Evolutionary conservation across 805 yeast genomes (phyloP).

Genomic region (Jamesozyma spencerorum): DNA sequence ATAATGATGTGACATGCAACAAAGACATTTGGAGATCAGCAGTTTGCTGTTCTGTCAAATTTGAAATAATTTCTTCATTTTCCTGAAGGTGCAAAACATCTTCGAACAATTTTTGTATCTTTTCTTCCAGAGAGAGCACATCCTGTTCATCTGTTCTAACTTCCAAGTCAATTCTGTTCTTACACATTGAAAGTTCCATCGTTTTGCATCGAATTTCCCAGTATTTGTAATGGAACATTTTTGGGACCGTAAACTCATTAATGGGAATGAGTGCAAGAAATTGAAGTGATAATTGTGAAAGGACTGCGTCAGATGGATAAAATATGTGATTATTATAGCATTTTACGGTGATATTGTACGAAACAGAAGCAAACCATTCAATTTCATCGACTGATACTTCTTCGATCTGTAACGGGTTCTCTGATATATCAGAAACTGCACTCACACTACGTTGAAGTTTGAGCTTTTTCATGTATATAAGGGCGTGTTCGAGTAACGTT

Average conservation of each 20-base stretch:
- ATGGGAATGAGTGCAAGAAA: slow-evolving; percentile 15
- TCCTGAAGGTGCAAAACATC: neutral
- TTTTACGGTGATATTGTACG: slow-evolving; percentile 28
- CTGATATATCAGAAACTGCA: neutral
- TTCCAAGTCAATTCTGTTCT: neutral
- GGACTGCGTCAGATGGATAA: slow-evolving; percentile 8
- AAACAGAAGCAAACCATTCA: slow-evolving; percentile 34
- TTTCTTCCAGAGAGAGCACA: neutral
- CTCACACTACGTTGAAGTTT: slow-evolving; percentile 5
- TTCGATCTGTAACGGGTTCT: slow-evolving; percentile 5
- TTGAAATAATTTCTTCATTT: slow-evolving; percentile 3
- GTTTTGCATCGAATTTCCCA: slow-evolving; percentile 20
- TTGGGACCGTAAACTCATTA: slow-evolving; percentile 15
- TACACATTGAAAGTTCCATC: neutral
- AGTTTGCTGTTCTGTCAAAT: slow-evolving; percentile 8
- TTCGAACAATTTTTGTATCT: neutral
- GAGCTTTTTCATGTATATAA: slow-evolving; percentile 9
- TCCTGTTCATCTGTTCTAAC: neutral
- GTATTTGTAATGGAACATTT: slow-evolving; percentile 19
- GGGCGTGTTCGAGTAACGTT: slow-evolving; percentile 9
- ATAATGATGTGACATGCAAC: slow-evolving; percentile 16
- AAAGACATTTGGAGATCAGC: slow-evolving; percentile 15
- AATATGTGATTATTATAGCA: slow-evolving; percentile 14
- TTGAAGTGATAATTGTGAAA: slow-evolving; percentile 15
- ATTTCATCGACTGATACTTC: slow-evolving; percentile 27